These are phyloP conservation scores for Ottelia alismoides DNA, from an alignment of 106 monocot genomes.

Conservation along the genomic window DNA sequence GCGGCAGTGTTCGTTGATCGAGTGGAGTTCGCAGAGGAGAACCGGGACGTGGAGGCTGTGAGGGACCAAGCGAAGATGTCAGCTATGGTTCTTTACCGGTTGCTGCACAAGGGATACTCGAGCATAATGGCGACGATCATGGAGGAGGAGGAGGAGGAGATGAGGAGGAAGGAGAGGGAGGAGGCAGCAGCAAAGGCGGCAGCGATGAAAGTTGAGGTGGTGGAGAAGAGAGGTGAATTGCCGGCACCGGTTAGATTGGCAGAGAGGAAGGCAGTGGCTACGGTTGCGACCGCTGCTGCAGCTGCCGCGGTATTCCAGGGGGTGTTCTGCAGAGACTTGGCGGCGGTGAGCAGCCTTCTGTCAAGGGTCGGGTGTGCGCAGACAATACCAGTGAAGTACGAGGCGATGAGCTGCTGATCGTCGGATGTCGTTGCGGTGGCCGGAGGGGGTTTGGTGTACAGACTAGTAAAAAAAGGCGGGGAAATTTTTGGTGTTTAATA, in stretches of 20 bases:
- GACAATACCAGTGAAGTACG: constrained; percentile 1
- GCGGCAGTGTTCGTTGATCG: constrained; percentile 56
- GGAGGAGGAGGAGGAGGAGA: constrained; percentile 54
- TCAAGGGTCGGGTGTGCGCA: background rate
- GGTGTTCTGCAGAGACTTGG: constrained; percentile 3
- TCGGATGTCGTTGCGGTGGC: background rate
- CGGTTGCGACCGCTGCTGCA: background rate
- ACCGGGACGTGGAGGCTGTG: constrained; percentile 51
- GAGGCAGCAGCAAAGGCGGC: too few relatives aligned
- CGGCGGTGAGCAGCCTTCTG: background rate
- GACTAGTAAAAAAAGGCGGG: too few relatives aligned
- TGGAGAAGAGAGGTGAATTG: too few relatives aligned
- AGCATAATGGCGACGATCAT: constrained; percentile 45
- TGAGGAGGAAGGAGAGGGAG: too few relatives aligned
- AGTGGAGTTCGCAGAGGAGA: constrained; percentile 56
- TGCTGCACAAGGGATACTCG: constrained; percentile 73
- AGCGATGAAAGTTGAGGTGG: too few relatives aligned
- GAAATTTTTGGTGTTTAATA: too few relatives aligned
- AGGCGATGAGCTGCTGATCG: constrained; percentile 4
- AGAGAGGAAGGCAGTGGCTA: background rate
- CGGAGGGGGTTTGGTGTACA: too few relatives aligned
- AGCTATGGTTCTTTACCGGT: constrained; percentile 52
- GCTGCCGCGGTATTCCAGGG: background rate
- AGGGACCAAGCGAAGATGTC: constrained; percentile 88
- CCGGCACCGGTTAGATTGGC: too few relatives aligned